Base-by-base conservation (phyloP, 768 basidiomycete species). In the Daedalea quercina region DNA sequence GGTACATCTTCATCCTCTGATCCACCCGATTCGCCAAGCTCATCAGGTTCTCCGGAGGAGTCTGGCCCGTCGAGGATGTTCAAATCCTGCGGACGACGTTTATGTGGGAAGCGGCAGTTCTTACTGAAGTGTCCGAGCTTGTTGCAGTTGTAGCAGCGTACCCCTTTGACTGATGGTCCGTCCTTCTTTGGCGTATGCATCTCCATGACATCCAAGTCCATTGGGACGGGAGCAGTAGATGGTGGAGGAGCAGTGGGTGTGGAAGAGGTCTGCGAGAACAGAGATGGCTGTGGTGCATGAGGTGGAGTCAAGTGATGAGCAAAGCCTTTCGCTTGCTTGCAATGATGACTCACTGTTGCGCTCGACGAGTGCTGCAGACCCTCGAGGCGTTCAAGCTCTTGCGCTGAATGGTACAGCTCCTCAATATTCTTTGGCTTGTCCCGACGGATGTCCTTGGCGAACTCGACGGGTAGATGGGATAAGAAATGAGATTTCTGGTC, bases 351-450 rank as follows among this genome's bases (percentile, higher is more conserved):
- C 26, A 40, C 22, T 17, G 17, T 13, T 35, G 17, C 9, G 19
- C 35, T 13, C 34, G 13, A 44, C 9, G 7, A 8, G 15, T n/a
- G 35, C 28, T 50, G 35, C 19, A 50, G 51, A 20, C 42, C 22
- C 9, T 17, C 17, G 11, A 52, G 44, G 11, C 44, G 43, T 28
- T 52, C 11, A 3, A 52, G 44, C 33, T 52, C 34, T n/a, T 24
- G 22, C 17, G 51, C 51, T 12, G 51, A 28, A 24, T 44, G 44
- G 26, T 52, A 52, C 2, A 52, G 28, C 44, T 52, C 51, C 34
- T 52, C 44, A 9, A 47, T 33, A 24, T 24, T 52, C 4, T 25
- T 52, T 3, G 51, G 51, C 51, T 52, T 52, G 44, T 52, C 51
- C 3, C 51, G 44, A 22, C 44, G 44, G 25, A 52, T 46, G 19